These are phyloP conservation scores for Lachancea cidri DNA, from an alignment of 805 yeast genomes.

Conservation along the genomic window DNA sequence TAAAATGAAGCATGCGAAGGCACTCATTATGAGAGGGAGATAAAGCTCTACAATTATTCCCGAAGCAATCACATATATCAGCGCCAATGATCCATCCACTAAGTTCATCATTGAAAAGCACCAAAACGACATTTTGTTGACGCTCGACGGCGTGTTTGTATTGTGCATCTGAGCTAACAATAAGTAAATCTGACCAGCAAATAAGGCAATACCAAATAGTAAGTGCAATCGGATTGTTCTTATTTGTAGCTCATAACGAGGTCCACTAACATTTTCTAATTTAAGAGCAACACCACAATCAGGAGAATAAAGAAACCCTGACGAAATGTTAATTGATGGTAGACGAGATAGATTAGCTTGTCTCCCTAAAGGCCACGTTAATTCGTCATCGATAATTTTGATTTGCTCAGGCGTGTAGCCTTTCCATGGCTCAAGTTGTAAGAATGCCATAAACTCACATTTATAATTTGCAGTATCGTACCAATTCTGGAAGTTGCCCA, in stretches of 20 bases:
- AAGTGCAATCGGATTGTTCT: conserved; percentile 37
- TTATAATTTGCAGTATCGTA: conserved; percentile 34
- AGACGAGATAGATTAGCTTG: conserved; percentile 50
- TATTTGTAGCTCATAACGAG: conserved; percentile 45
- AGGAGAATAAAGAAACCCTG: conserved; percentile 74
- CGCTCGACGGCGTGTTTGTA: conserved; percentile 73
- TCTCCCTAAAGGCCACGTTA: conserved; percentile 68
- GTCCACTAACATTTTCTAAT: conserved; percentile 42
- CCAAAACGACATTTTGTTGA: conserved; percentile 68
- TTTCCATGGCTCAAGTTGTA: conserved; percentile 63
- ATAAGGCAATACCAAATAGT: conserved; percentile 40
- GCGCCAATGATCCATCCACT: conserved; percentile 64
- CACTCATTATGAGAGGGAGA: conserved; percentile 62
- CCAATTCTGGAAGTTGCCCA: conserved; percentile 33
- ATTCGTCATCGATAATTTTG: conserved; percentile 63
- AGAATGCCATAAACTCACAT: conserved; percentile 69
- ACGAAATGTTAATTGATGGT: conserved; percentile 51
- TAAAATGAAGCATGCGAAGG: conserved; percentile 62
- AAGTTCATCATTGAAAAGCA: conserved; percentile 58
- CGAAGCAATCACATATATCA: conserved; percentile 56
- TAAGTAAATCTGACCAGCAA: conserved; percentile 50
- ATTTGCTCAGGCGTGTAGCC: conserved; percentile 47
- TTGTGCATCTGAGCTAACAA: conserved; percentile 64
- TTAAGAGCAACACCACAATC: conserved; percentile 69
- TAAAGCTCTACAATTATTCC: conserved; percentile 52